Base-by-base conservation (phyloP, 768 basidiomycete genomes). In the Termitomyces eurrhizus region DNA sequence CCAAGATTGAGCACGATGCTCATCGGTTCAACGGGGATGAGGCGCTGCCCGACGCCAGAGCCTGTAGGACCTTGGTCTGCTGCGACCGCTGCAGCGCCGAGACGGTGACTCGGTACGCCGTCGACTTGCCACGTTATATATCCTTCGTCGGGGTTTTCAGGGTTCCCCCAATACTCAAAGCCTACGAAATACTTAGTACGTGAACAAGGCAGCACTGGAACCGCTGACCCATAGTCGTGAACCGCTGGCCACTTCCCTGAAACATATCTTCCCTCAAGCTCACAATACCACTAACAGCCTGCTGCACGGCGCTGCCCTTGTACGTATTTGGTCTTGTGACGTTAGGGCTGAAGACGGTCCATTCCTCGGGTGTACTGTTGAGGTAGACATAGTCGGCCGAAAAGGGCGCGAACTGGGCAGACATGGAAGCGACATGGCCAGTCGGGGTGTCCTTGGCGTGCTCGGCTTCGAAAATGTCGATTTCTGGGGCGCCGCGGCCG, bases 391-490 rank as follows among this genome's bases (percentile, higher is more conserved):
- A 52, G 21, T 51, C 50, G 33, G 50, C 50, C 11, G 32, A 35
- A 7, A 51, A 51, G 2, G 50, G 50, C n/a, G 50, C 50, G 3
- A 51, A 51, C 2, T 51, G 50, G n/a, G 50, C 50, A 3, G 50
- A 51, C 50, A 45, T 45, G n/a, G 89, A 91, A 8, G 86, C 86
- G 54, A 83, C 80, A 59, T 81, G 82, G 24, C 82, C 88, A 11
- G 45, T 36, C 1, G 65, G 49, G 13, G 62, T 57, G 50, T 69
- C 68, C 62, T 88, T 88, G 75, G 87, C 83, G 67, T 78, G 80
- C 69, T 90, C 86, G 0, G 87, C 88, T 72, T 94, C 91, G 61
- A 93, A 78, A 60, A 93, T 78, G 70, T 93, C 92, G 67, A 94
- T 92, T 72, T 94, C 90, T 4, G 91, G 91, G 0, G 89, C 85